Evolutionary conservation across 192 early-diverging fungal species (phyloP).

Genomic region (Radiomyces spectabilis): DNA sequence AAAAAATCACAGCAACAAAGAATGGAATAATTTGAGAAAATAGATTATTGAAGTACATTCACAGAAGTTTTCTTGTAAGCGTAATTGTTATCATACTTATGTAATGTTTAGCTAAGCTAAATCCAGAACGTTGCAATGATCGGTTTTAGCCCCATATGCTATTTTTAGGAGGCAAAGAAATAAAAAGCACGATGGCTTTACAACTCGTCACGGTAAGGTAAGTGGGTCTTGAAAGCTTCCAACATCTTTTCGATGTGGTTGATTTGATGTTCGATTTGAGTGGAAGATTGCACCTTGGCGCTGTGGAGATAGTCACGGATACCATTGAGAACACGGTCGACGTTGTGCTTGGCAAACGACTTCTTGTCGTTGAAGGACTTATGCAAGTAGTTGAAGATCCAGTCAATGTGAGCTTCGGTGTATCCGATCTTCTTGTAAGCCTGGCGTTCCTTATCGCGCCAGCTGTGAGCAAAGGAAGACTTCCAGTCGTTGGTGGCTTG

Average conservation of each 20-base stretch:
- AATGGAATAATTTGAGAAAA: no score
- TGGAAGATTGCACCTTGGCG: not conserved
- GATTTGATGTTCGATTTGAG: not conserved
- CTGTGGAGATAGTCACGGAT: not conserved
- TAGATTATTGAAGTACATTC: no score
- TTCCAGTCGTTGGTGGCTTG: slow-evolving; percentile 4
- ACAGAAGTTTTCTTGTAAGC: no score
- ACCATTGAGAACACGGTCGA: not conserved
- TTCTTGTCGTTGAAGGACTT: not conserved
- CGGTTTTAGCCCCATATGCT: no score
- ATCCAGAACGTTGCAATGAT: no score
- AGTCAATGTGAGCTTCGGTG: not conserved
- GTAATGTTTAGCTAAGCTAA: no score
- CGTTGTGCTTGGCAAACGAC: not conserved
- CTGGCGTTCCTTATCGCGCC: not conserved
- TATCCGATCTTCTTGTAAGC: not conserved
- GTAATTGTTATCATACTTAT: no score
- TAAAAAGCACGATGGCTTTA: no score
- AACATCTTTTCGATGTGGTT: not conserved
- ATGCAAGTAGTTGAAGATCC: not conserved
- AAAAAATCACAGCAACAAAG: no score
- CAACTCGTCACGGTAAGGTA: no score
- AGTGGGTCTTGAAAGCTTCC: not conserved
- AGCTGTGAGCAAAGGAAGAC: not conserved
- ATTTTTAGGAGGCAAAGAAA: no score